phyloP scores from a whole-genome alignment of 192 early-diverging fungal species.

The Backusella luteola region DNA sequence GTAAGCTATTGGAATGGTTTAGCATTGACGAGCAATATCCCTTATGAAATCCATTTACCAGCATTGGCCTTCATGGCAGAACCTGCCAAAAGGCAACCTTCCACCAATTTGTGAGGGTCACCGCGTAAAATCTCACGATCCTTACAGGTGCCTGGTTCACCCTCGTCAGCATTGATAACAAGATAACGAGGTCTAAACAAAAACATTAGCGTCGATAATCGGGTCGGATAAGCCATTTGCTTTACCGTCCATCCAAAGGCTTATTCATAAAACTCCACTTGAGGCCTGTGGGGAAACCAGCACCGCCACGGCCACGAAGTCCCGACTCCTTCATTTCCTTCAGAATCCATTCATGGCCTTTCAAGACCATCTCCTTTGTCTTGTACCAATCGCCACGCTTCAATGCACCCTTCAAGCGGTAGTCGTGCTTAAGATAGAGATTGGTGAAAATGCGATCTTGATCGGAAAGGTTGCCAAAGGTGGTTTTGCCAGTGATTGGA shows the following conservation, averaged over 20 bases:
- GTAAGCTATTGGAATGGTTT: conserved; percentile 52
- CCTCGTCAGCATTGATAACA: conserved; percentile 98
- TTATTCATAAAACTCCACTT: conserved; percentile 99
- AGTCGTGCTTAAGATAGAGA: conserved; percentile 93
- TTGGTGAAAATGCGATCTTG: conserved; percentile 98
- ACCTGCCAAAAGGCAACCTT: conserved; percentile 95
- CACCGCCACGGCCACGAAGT: conserved; percentile 92
- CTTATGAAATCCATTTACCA: conserved; percentile 61
- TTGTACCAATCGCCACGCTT: conserved; percentile 99
- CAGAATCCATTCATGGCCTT: conserved; percentile 97
- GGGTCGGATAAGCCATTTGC: neutral
- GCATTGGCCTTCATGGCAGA: conserved; percentile 96
- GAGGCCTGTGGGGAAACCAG: conserved; percentile 96
- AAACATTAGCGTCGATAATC: neutral
- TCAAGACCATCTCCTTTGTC: conserved; percentile 96
- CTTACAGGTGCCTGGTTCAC: conserved; percentile 99
- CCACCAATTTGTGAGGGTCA: conserved; percentile 92
- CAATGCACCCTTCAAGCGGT: conserved; percentile 81
- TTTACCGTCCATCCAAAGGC: conserved; percentile 69
- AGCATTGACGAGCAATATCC: conserved; percentile 18
- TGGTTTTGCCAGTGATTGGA: conserved; percentile 38
- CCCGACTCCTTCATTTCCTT: conserved; percentile 96
- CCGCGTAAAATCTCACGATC: conserved; percentile 72
- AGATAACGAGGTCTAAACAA: conserved; percentile 79
- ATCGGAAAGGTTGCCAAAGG: conserved; percentile 77